Conservation (phyloP, 768 basidiomycete species). For the Scleroderma bovista region DNA sequence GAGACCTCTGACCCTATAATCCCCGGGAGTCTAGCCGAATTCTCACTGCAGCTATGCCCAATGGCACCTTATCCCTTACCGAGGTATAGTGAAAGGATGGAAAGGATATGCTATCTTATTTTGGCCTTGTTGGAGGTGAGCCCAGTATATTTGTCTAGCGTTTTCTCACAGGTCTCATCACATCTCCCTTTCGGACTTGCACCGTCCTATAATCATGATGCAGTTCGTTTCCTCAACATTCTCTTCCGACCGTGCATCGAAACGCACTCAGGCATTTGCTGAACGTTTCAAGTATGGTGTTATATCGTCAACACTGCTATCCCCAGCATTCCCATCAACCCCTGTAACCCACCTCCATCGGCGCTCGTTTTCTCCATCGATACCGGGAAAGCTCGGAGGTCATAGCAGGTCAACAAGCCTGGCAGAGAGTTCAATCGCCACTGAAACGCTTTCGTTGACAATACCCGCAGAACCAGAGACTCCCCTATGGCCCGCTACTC, state of each 20-base stretch:
- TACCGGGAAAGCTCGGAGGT: constrained; percentile 42
- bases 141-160: constrained; percentile 1
- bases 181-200: background rate
- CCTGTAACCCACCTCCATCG: constrained; percentile 25
- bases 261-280: constrained; percentile 46
- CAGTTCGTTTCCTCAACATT: constrained; percentile 38
- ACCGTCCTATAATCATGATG: constrained; percentile 8
- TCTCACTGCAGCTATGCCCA: constrained; percentile 19
- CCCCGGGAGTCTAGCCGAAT: constrained; percentile 47
- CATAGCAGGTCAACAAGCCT: constrained; percentile 42
- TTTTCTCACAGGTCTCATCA: background rate
- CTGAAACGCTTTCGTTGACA: constrained; percentile 20
- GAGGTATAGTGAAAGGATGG: constrained; percentile 21
- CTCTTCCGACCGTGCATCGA: constrained; percentile 28
- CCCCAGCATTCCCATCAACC: constrained; percentile 47
- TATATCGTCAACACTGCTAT: constrained; percentile 74
- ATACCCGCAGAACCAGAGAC: constrained; percentile 30
- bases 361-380: constrained; percentile 28
- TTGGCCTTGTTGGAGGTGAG: constrained; percentile 34
- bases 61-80: constrained; percentile 3
- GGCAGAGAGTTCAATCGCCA: constrained; percentile 18
- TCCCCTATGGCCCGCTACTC: constrained; percentile 35
- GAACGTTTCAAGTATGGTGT: constrained; percentile 84
- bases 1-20: constrained; percentile 46
- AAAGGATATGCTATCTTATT: constrained; percentile 22